Evolutionary conservation across 1,284 basidiomycete genomes (phyloP), one percentile per base, ranked within the genome.

Genomic region (Ustilago tritici): DNA sequence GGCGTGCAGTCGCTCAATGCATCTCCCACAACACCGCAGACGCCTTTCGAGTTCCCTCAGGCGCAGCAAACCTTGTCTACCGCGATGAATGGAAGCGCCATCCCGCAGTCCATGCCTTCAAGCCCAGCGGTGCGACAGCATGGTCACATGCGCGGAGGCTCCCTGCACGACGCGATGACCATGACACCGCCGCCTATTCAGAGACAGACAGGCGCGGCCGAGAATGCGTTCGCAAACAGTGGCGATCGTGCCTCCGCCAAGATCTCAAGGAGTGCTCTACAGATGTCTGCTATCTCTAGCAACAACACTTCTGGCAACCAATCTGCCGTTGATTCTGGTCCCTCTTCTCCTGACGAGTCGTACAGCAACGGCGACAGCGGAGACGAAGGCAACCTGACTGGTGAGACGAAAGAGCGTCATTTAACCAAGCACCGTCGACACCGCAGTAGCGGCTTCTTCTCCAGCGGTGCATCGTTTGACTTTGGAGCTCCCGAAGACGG

Each of bases 151-250:
- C 71, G 69, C 38, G 59, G 65, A 19, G 58, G 62, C n/a, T 78
- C 76, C 4, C 23, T 78, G 65, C 76, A 78, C 9, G 72, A 78
- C 36, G 76, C 76, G 19, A 78, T 78, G 76, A 67, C 67, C 56
- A 66, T 69, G 61, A 61, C 76, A 4, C 60, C 66, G 14, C 66
- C 61, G 47, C 41, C 59, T 15, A 59, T 56, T 4, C 72, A 63
- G 47, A 75, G 57, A n/a, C 41, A 56, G 53, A 6, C 60, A 14
- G 50, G 54, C 19, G 53, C 32, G 28, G 12, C 38, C 14, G 64
- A 73, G 10, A 38, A 23, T 40, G 15, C 23, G 23, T 28, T 28
- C 23, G 23, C 46, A 8, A 36, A 23, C 54, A 56, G 55, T 54
- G 47, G n/a, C 14, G 63, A 72, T 4, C 59, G 67, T 10, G 40